Evolutionary conservation across 352 stramenopile species (phyloP).

Genomic region (Pilasporangium apinafurcum): DNA sequence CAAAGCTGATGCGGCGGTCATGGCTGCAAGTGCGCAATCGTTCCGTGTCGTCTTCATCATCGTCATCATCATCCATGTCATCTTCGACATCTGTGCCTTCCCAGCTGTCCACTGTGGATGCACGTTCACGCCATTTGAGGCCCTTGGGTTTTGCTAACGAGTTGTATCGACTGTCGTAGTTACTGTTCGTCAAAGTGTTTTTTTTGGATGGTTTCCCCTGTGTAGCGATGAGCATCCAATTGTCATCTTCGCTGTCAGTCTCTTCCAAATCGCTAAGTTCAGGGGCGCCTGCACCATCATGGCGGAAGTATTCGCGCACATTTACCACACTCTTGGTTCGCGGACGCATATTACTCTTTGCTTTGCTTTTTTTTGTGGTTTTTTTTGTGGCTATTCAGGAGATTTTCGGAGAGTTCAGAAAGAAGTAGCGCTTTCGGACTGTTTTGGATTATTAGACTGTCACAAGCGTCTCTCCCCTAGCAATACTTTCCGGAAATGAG

Average conservation of each 20-base stretch:
- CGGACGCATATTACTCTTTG: conserved; percentile 44
- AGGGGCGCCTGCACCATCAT: conserved; percentile 37
- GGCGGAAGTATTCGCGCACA: conserved; percentile 68
- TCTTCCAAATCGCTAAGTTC: conserved; percentile 35
- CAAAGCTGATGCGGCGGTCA: conserved; percentile 72
- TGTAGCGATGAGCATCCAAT: conserved; percentile 44
- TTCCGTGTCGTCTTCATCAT: conserved; percentile 36
- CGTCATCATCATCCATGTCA: conserved; percentile 45
- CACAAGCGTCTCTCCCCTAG: too few species aligned
- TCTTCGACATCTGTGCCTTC: conserved; percentile 44
- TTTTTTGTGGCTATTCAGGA: neutral
- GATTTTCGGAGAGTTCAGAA: too few species aligned
- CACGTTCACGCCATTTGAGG: conserved; percentile 32
- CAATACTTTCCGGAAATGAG: too few species aligned
- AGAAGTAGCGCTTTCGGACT: too few species aligned
- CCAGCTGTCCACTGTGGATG: conserved; percentile 51
- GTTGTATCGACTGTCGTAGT: neutral
- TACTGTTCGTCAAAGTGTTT: too few species aligned
- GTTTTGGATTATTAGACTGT: too few species aligned
- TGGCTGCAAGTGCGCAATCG: conserved; percentile 61
- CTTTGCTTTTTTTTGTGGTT: conserved; percentile 1
- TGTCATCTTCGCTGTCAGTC: conserved; percentile 33
- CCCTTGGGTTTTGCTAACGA: conserved; percentile 27
- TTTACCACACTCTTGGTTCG: conserved; percentile 70
- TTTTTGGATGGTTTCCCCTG: too few species aligned